Conservation (phyloP, 169 alveolate genomes). For the Theileria annulata region DNA sequence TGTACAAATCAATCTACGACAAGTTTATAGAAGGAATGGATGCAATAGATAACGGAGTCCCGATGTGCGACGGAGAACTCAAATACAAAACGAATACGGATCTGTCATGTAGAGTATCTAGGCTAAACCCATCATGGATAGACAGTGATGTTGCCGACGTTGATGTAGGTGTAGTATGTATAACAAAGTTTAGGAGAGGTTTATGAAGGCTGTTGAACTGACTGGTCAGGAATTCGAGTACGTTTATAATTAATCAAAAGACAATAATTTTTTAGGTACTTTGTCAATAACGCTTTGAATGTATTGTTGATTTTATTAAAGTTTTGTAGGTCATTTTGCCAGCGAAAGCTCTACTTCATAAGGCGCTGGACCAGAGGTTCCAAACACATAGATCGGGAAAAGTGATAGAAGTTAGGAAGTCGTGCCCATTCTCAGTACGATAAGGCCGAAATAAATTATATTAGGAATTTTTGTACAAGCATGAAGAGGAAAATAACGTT, state of each 20-base stretch:
- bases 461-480: conserved; percentile 60
- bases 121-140: conserved; percentile 87
- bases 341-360: conserved; percentile 55
- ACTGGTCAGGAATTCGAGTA: conserved; percentile 52
- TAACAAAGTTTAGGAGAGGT: conserved; percentile 17
- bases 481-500: conserved; percentile 61
- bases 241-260: not conserved
- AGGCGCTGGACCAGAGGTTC: conserved; percentile 67
- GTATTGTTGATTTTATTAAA: conserved; percentile 52
- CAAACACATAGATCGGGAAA: conserved; percentile 75
- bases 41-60: conserved; percentile 90
- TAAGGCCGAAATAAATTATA: not conserved
- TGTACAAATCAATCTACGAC: conserved; percentile 76
- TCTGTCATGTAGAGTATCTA: conserved; percentile 74
- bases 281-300: conserved; percentile 77
- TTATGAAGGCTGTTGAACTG: conserved; percentile 51
- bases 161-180: conserved; percentile 21
- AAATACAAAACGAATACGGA: conserved; percentile 77
- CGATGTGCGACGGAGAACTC: conserved; percentile 71
- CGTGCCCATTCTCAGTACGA: conserved; percentile 72
- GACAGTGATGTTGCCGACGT: conserved; percentile 68
- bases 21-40: conserved; percentile 84
- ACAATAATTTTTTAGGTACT: conserved; percentile 43
- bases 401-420: conserved; percentile 63
- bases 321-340: conserved; percentile 65